A percentile compares a stretch with the other conserved stretches of the same genome.
These are phyloP conservation scores for Podaxis rugospora DNA, from an alignment of 768 basidiomycete species.

Conservation along the genomic window DNA sequence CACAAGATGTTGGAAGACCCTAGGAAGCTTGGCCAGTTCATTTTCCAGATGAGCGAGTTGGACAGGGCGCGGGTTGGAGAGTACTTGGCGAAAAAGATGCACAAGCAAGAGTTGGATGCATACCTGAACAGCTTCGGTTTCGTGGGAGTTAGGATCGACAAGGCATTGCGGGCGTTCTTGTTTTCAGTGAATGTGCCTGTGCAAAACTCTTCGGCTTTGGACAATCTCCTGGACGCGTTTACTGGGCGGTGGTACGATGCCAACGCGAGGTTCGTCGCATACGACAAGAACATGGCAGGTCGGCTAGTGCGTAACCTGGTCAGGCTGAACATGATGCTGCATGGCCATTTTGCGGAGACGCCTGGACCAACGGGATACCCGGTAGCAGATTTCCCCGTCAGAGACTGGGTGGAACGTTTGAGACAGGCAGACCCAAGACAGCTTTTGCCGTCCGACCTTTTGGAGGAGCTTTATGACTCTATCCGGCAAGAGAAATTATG, in stretches of 20 bases:
- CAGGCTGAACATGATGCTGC: conserved; percentile 85
- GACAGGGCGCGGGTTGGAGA: conserved; percentile 81
- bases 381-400: conserved; percentile 56
- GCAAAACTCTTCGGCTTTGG: conserved; percentile 41
- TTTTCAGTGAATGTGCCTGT: conserved; percentile 58
- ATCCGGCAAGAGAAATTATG: conserved; percentile 67
- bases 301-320: conserved; percentile 77
- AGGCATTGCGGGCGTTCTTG: conserved; percentile 85
- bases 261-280: conserved; percentile 73
- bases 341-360: conserved; percentile 65
- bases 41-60: conserved; percentile 81
- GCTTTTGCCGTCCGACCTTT: conserved; percentile 67
- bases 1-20: conserved; percentile 60
- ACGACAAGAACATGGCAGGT: conserved; percentile 76
- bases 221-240: conserved; percentile 79
- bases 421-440: conserved; percentile 68
- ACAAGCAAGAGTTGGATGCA: conserved; percentile 71
- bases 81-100: conserved; percentile 72
- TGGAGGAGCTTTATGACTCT: conserved; percentile 77
- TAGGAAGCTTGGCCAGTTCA: conserved; percentile 65
- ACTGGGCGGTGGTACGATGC: conserved; percentile 89
- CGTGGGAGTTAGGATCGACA: conserved; percentile 77
- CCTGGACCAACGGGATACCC: conserved; percentile 51
- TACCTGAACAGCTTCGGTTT: conserved; percentile 91
- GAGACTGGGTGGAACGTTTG: conserved; percentile 85